Percentiles rank a stretch among this genome's conserved stretches.
phyloP scores from a whole-genome alignment of 2,329 filamentous ascomycete species.

The Fusarium multiceps region DNA sequence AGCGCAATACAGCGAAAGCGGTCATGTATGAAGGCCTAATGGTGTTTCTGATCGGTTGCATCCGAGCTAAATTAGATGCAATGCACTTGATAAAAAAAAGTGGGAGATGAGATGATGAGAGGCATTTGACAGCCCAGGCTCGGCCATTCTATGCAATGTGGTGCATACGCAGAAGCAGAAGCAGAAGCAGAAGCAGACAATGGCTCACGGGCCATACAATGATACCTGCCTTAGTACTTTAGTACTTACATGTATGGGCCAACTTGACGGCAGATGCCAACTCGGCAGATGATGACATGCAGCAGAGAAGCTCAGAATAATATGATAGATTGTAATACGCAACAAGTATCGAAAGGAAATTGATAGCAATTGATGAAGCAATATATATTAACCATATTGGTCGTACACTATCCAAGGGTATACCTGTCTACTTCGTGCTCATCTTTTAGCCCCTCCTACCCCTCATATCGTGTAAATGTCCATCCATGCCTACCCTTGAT shows the following conservation, averaged over 20 bases:
- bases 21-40: conserved; percentile 8
- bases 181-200: neutral
- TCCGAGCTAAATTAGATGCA: conserved; percentile 32
- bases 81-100: conserved; percentile 25
- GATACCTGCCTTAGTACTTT: neutral
- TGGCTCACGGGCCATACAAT: conserved; percentile 3
- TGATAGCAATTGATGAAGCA: too few species aligned
- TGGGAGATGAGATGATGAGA: conserved; percentile 19
- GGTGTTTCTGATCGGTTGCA: conserved; percentile 41
- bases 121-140: conserved; percentile 1
- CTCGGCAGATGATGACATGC: neutral
- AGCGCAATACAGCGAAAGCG: neutral
- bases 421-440: neutral
- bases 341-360: too few species aligned
- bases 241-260: neutral
- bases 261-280: neutral
- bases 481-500: neutral
- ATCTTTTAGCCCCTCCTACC: neutral
- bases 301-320: neutral
- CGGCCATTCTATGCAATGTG: conserved; percentile 6
- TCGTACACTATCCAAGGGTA: neutral
- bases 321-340: neutral
- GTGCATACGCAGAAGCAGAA: neutral
- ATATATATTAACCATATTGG: neutral
- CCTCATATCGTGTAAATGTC: neutral